A percentile compares a stretch with the other conserved stretches of the same genome.
Conservation (phyloP, 345 rosid species). For the Sisymbrium altissimum region DNA sequence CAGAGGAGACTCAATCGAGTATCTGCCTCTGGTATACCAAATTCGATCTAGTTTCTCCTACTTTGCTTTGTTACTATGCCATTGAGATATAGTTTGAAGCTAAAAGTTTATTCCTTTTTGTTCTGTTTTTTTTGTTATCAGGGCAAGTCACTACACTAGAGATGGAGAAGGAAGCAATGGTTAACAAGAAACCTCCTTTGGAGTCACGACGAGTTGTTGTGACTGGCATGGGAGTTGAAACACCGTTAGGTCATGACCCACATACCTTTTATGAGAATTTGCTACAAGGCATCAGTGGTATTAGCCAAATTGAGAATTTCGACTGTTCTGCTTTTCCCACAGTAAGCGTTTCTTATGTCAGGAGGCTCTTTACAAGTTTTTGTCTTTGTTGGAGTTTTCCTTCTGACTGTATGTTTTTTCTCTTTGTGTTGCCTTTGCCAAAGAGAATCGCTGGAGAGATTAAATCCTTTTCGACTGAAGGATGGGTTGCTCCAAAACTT, state of each 20-base stretch:
- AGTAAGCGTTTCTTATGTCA: slow-evolving; percentile 37
- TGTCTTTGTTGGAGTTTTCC: not conserved
- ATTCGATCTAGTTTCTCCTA: not conserved
- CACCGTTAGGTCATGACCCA: slow-evolving; percentile 80
- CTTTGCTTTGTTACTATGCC: not conserved
- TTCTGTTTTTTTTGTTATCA: not conserved
- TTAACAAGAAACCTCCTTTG: slow-evolving; percentile 52
- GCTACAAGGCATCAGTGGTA: slow-evolving; percentile 83
- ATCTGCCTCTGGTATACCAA: slow-evolving; percentile 36
- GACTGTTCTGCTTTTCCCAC: slow-evolving; percentile 84
- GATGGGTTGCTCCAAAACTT: slow-evolving; percentile 81
- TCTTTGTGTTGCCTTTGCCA: not conserved
- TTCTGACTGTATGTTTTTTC: not conserved
- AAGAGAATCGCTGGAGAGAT: slow-evolving; percentile 98
- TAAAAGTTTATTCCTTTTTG: not conserved
- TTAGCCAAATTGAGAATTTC: slow-evolving; percentile 76
- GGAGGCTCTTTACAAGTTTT: not conserved
- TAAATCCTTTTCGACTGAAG: slow-evolving; percentile 71
- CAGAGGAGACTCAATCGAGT: slow-evolving; percentile 44
- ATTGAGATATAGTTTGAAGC: slow-evolving; percentile 1
- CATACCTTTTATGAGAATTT: slow-evolving; percentile 73
- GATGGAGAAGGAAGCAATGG: slow-evolving; percentile 50
- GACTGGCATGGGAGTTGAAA: slow-evolving; percentile 89
- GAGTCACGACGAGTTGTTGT: slow-evolving; percentile 85
- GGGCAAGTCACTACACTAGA: slow-evolving; percentile 28